These are phyloP conservation scores for Pecoramyces ruminantium DNA, from an alignment of 192 early-diverging fungal species.

Conservation along the genomic window DNA sequence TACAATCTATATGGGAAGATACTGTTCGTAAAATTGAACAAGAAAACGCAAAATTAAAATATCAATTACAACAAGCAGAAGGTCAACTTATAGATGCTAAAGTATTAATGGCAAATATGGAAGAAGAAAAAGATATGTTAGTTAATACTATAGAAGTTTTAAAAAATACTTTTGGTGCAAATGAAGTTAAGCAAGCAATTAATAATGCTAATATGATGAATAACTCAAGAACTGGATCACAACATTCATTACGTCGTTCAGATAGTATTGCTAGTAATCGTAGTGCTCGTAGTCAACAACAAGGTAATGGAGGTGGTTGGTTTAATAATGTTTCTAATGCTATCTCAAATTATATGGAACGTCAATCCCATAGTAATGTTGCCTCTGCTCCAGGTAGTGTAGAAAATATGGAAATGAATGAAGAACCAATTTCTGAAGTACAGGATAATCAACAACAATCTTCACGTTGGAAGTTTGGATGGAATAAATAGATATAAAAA, in stretches of 20 bases:
- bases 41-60: neutral
- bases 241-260: neutral
- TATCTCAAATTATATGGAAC: neutral
- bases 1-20: neutral
- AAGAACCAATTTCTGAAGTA: neutral
- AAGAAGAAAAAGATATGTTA: neutral
- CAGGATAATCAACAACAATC: neutral
- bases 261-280: neutral
- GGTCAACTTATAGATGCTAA: neutral
- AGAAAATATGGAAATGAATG: neutral
- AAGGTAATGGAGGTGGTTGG: neutral
- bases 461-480: neutral
- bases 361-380: neutral
- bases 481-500: neutral
- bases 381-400: neutral
- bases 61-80: neutral
- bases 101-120: neutral
- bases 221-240: neutral
- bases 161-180: neutral
- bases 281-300: neutral
- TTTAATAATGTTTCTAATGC: neutral
- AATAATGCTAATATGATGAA: neutral
- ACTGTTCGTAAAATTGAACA: neutral
- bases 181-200: neutral
- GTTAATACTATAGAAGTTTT: neutral